phyloP scores from a whole-genome alignment of 345 rosid genomes.

The Arabidopsis suecica region DNA sequence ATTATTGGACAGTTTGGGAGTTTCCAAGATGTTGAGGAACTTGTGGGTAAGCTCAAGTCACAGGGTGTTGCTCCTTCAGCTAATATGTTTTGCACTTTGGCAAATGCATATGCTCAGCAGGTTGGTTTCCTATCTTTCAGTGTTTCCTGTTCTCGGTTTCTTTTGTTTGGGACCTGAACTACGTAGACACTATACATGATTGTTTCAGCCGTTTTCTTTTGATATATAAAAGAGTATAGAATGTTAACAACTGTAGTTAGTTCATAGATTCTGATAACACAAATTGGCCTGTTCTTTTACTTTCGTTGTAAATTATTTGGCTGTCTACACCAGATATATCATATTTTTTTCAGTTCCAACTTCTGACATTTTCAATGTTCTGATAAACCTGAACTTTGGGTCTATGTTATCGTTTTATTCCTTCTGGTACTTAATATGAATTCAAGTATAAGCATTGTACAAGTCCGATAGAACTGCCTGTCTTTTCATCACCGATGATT shows the following conservation, averaged over 20 bases:
- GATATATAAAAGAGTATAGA: background rate
- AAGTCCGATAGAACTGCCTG: background rate
- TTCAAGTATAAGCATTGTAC: background rate
- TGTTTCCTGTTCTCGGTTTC: constrained; percentile 4
- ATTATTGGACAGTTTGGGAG: constrained; percentile 69
- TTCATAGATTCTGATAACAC: background rate
- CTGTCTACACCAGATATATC: background rate
- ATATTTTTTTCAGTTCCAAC: background rate
- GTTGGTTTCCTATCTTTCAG: constrained; percentile 32
- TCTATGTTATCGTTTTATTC: background rate
- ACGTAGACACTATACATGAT: constrained; percentile 2
- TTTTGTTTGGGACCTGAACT: constrained; percentile 7
- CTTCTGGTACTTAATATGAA: too few relatives aligned
- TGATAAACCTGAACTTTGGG: background rate
- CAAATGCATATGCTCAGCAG: constrained; percentile 86
- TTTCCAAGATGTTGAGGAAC: constrained; percentile 58
- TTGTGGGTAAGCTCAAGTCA: constrained; percentile 59
- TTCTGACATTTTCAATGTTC: background rate
- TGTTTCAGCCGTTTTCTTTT: background rate
- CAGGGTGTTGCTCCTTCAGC: constrained; percentile 59
- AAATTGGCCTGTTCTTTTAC: too few relatives aligned
- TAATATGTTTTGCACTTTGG: constrained; percentile 61
- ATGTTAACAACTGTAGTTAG: background rate
- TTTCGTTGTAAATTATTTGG: too few relatives aligned
- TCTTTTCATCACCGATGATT: background rate